Base-by-base conservation (phyloP, 78 protist species). In the Anaeramoeba flamelloides region DNA sequence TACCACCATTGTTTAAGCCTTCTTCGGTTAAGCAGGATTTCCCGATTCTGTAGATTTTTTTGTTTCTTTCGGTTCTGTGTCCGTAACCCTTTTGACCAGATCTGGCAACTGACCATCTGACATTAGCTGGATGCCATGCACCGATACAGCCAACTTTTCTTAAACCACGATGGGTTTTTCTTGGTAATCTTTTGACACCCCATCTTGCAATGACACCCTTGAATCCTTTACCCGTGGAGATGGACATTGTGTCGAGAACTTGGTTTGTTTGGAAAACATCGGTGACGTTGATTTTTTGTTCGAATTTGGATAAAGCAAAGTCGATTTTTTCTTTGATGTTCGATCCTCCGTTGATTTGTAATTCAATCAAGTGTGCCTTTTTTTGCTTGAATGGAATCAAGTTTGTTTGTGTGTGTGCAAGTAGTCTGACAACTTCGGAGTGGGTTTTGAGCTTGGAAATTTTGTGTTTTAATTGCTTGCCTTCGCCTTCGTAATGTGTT, bases 301-400 rank as follows among this genome's bases (percentile, higher is more conserved):
- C 99, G 82, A 98, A 88, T 80, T 86, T 83, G 36, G 17, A 32
- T n/a, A 31, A 31, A 40, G 92, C 99, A 80, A 89, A 97, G 86
- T 88, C 87, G 39, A 98, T 92, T 94, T 98, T 98, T 81, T 91
- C 94, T 41, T 79, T 92, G 74, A 89, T 39, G 41, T n/a, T n/a
- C n/a, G 90, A 41, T 79, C 99, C 99, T 37, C 99, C 99, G 94
- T 98, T 98, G n/a, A n/a, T n/a, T n/a, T n/a, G n/a, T n/a, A n/a
- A n/a, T 90, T 98, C 99, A 83, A 94, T 83, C 65, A 98, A 79
- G 94, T 97, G 96, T 4, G 99, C 98, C 89, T 91, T 94, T 99
- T 97, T 97, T 89, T 89, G 96, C 84, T 91, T 79, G 31, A 85
- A 36, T 76, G 75, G 41, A 86, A 89, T 1, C 87, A 87, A 86